These are phyloP conservation scores for Massarina eburnea DNA, from an alignment of 2,329 filamentous ascomycete genomes.

Conservation along the genomic window DNA sequence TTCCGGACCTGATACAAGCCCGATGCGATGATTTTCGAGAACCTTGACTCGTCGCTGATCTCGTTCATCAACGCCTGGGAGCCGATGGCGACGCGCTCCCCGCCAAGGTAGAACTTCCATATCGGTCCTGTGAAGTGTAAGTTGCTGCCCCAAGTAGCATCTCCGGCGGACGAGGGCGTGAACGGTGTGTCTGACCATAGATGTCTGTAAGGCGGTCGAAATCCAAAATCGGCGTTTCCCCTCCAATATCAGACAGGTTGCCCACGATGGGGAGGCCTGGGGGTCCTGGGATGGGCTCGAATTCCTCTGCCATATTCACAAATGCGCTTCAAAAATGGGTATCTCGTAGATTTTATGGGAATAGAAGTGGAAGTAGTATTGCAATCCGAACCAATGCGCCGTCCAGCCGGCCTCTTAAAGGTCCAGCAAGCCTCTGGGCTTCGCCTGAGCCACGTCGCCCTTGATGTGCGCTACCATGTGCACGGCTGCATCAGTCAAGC, in stretches of 20 bases:
- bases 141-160: neutral
- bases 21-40: slow-evolving; percentile 33
- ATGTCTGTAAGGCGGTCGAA: slow-evolving; percentile 61
- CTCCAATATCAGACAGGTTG: slow-evolving; percentile 65
- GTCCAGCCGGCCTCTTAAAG: no score
- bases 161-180: slow-evolving; percentile 7
- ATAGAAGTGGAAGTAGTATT: no score
- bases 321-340: neutral
- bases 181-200: slow-evolving; percentile 57
- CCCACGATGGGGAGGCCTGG: slow-evolving; percentile 66
- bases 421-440: no score
- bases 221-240: slow-evolving; percentile 58
- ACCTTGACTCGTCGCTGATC: slow-evolving; percentile 42
- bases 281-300: slow-evolving; percentile 62
- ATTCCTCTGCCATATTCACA: neutral
- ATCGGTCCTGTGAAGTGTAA: slow-evolving; percentile 25
- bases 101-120: slow-evolving; percentile 34
- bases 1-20: slow-evolving; percentile 38
- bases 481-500: slow-evolving; percentile 4
- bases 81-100: slow-evolving; percentile 33
- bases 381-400: no score
- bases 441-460: neutral
- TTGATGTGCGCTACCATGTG: neutral
- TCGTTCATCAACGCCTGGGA: slow-evolving; percentile 43
- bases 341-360: no score